These are phyloP conservation scores for Helicostylum pulchrum DNA, from an alignment of 192 early-diverging fungal species.

Conservation along the genomic window DNA sequence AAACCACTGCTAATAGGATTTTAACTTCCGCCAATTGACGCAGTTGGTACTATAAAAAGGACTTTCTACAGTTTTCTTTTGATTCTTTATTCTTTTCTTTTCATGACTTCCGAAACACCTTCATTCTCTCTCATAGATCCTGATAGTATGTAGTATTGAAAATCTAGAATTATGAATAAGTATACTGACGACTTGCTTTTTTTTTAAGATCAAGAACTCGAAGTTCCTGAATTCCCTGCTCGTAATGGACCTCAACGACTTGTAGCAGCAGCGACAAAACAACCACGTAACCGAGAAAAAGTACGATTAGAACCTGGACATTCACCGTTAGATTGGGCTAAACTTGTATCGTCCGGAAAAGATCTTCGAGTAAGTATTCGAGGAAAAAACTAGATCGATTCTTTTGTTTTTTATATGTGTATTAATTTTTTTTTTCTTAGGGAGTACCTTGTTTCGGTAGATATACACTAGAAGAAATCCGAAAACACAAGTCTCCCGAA, in stretches of 20 bases:
- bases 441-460: constrained; percentile 53
- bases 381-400: not conserved
- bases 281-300: constrained; percentile 56
- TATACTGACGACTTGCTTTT: not conserved
- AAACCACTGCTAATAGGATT: no score
- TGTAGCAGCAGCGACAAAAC: constrained; percentile 31
- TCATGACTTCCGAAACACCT: not conserved
- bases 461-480: constrained; percentile 72
- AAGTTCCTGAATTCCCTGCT: constrained; percentile 38
- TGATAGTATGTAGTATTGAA: not conserved
- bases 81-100: not conserved
- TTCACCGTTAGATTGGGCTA: constrained; percentile 91
- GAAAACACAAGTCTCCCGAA: constrained; percentile 67
- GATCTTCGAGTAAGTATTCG: constrained; percentile 55
- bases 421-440: constrained; percentile 20
- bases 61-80: not conserved
- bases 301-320: constrained; percentile 83
- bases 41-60: no score
- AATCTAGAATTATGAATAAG: not conserved
- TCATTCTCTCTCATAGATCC: not conserved
- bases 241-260: constrained; percentile 39
- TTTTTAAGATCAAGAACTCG: constrained; percentile 1
- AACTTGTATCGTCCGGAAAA: constrained; percentile 70
- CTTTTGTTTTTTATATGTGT: not conserved
- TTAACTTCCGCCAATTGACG: no score